Evolutionary conservation across 2,329 filamentous ascomycete genomes (phyloP).

Genomic region (Ustilaginoidea virens): DNA sequence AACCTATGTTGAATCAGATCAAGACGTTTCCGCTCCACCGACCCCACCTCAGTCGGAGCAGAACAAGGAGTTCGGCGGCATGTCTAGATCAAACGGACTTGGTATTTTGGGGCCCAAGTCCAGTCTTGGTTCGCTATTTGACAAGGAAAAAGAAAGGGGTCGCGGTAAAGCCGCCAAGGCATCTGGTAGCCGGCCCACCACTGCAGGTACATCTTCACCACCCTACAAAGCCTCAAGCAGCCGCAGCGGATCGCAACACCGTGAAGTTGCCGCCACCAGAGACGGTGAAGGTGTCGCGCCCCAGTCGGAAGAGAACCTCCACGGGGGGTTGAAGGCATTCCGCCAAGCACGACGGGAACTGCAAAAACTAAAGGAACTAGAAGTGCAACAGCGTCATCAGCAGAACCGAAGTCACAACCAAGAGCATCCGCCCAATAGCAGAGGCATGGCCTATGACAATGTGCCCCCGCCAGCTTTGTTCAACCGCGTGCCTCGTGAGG

Average conservation of each 20-base stretch:
- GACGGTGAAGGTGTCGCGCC: slow-evolving; percentile 5
- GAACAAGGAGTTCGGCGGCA: slow-evolving; percentile 14
- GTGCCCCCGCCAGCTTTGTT: slow-evolving; percentile 29
- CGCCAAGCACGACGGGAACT: slow-evolving; percentile 41
- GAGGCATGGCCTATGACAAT: slow-evolving; percentile 27
- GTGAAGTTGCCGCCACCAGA: slow-evolving; percentile 1
- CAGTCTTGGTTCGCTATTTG: slow-evolving; percentile 49
- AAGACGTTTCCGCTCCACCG: slow-evolving; percentile 16
- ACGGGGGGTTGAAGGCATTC: slow-evolving; percentile 40
- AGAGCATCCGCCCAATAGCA: slow-evolving; percentile 14
- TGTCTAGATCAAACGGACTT: slow-evolving; percentile 37
- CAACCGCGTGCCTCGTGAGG: slow-evolving; percentile 28
- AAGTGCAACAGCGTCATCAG: slow-evolving; percentile 26
- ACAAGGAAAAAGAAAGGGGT: slow-evolving; percentile 22
- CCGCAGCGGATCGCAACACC: neutral
- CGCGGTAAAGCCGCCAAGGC: slow-evolving; percentile 45
- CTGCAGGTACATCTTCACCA: slow-evolving; percentile 24
- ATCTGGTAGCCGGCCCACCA: slow-evolving; percentile 35
- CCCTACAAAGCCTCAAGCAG: slow-evolving; percentile 17
- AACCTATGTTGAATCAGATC: slow-evolving; percentile 50
- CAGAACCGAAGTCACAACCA: slow-evolving; percentile 4
- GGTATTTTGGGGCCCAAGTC: slow-evolving; percentile 51
- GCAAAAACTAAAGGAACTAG: slow-evolving; percentile 38
- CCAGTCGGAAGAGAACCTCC: slow-evolving; percentile 24
- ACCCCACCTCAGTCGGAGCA: slow-evolving; percentile 20